Evolutionary conservation across 2,329 filamentous ascomycete genomes (phyloP), one percentile per base, ranked within the genome.

Genomic region (Nemania sp.): DNA sequence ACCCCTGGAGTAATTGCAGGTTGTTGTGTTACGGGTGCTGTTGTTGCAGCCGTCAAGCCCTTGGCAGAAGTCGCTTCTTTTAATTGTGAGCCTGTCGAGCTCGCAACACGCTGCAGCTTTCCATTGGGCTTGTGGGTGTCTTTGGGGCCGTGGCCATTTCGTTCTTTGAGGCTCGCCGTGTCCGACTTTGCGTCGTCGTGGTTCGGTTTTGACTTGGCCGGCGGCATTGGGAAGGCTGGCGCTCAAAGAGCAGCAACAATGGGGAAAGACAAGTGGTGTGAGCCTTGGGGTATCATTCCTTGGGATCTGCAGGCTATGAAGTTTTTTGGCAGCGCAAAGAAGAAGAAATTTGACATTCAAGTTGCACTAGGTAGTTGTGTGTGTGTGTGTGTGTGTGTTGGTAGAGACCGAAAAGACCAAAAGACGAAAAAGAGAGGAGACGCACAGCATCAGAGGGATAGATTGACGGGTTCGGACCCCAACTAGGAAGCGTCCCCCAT

Each of bases 101-200:
- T 88, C 63, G 83, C 86, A 18, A 83, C 84, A 43, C 87, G 84
- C 61, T 86, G 86, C 79, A 87, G 82, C 77, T 89, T 89, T 67
- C 84, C 82, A 62, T 85, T 85, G 18, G 82, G 75, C 62, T 82
- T 80, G 61, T 75, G 80, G 64, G 70, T 67, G 52, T 77, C 72
- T 52, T 77, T 74, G 10, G 73, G 53, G 51, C 72, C 74, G 22
- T 71, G 73, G 38, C 76, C 74, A 58, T 78, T 78, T n/a, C 73
- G 69, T 13, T 78, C 76, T 55, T 79, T 79, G 64, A 75, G 70
- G 63, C 75, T 78, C 49, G 77, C 71, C 6, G 77, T 77, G 66
- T 79, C 77, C 73, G 77, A 78, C 74, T 79, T 79, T 58, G 74
- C 47, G 69, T 79, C 77, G 73, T 79, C 77, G 70, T 76, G 77